Evolutionary conservation across 2,329 filamentous ascomycete genomes (phyloP).

Genomic region (Trichoderma atrobrunneum): DNA sequence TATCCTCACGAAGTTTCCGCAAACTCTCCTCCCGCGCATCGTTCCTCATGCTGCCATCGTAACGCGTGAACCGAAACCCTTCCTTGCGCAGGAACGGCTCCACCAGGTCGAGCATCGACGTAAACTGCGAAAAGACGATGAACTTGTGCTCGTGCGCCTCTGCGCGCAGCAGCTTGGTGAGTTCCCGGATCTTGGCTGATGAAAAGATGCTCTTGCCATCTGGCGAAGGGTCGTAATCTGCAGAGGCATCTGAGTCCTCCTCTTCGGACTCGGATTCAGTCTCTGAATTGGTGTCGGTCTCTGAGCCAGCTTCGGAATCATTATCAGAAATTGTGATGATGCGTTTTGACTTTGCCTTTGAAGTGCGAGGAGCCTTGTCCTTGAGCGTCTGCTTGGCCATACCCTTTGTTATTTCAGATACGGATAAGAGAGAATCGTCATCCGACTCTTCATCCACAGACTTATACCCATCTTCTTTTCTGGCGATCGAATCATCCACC

Average conservation of each 20-base stretch:
- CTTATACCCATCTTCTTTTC: conserved; percentile 32
- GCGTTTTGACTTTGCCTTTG: not conserved
- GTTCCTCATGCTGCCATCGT: conserved; percentile 94
- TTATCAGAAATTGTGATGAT: conserved; percentile 16
- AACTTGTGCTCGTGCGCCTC: conserved; percentile 87
- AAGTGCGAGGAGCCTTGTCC: conserved; percentile 23
- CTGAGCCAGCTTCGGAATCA: conserved; percentile 36
- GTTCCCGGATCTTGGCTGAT: conserved; percentile 88
- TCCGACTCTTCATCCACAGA: conserved; percentile 27
- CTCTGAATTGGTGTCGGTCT: conserved; percentile 20
- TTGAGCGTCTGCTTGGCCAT: conserved; percentile 38
- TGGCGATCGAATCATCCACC: conserved; percentile 47
- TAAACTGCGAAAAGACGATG: conserved; percentile 98
- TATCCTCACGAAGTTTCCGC: conserved; percentile 70
- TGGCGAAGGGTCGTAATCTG: conserved; percentile 39
- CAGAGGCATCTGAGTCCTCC: conserved; percentile 31
- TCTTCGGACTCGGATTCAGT: conserved; percentile 36
- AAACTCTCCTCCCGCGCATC: conserved; percentile 87
- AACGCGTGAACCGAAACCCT: conserved; percentile 77
- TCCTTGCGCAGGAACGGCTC: conserved; percentile 82
- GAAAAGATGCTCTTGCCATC: conserved; percentile 52
- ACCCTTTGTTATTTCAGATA: conserved; percentile 37
- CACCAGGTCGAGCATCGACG: conserved; percentile 93
- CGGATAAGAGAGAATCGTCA: conserved; percentile 34
- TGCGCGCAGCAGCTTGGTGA: conserved; percentile 74